Base-by-base conservation (phyloP, 306 rosid species). In the Quercus agrifolia region DNA sequence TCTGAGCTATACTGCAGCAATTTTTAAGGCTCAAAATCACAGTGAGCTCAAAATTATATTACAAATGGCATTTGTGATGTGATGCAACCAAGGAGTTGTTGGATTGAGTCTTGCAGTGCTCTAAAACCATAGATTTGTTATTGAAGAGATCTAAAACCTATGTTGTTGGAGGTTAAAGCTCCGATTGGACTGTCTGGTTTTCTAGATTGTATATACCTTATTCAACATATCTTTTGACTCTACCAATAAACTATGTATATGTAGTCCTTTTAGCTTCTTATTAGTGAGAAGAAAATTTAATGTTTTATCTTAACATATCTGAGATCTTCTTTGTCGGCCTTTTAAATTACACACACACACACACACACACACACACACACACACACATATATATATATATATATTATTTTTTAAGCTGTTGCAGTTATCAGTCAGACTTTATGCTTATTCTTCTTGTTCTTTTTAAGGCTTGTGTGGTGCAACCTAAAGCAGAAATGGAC, bases 401-500 rank as follows among this genome's bases (percentile, higher is more conserved):
- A 38, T 38, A 38, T 38, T 7, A 38, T 38, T 54, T 25, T 28
- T 63, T 81, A 33, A 67, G 52, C 51, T 67, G 61, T 76, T 68
- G 41, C 56, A 59, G 23, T 17, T 61, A 56, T 49, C 27, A 55
- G 18, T 44, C 3, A 21, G 13, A 15, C 6, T 63, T 67, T 46
- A 18, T 46, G 27, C n/a, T 83, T 59, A 77, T 33, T 38, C 0
- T 63, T 76, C 18, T 81, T 70, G 10, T 59, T 38, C 70, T 14
- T 23, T 56, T 75, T 69, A 78, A 94, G 98, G 98, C 86, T 15
- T 94, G 97, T 78, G 82, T 91, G 90, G 97, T 92, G 80, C 97
- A 94, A 88, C 98, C 98, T 70, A 94, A 94, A 88, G 80, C 97
- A 66, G 98, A 94, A 88, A 92, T 94, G 52, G 97, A 92, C 87